Evolutionary conservation across 1,139 yeast genomes (phyloP).

Genomic region (Hyphopichia khmerensis): DNA sequence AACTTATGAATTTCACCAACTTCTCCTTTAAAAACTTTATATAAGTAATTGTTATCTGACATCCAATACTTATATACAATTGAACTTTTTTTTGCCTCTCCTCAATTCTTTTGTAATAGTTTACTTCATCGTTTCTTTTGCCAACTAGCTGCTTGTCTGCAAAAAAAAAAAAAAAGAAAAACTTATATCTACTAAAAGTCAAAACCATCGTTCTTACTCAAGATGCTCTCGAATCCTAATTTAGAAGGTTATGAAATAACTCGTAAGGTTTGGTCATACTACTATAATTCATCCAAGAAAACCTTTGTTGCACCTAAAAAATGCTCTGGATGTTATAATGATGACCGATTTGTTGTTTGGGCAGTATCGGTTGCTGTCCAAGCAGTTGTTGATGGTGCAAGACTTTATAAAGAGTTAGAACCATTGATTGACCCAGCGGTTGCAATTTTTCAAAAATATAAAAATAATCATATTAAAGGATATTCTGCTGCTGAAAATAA

Average conservation of each 20-base stretch:
- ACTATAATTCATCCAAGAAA: slow-evolving; percentile 42
- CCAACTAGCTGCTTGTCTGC: background rate
- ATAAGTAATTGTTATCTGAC: background rate
- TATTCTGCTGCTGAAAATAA: slow-evolving; percentile 59
- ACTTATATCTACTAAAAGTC: background rate
- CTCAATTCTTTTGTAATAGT: background rate
- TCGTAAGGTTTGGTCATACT: slow-evolving; percentile 45
- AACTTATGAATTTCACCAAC: background rate
- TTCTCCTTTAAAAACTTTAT: background rate
- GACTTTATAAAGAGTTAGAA: slow-evolving; percentile 53
- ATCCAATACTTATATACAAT: background rate
- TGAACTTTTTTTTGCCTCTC: background rate
- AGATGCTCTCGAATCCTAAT: slow-evolving; percentile 36
- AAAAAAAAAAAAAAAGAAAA: background rate
- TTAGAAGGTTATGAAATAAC: slow-evolving; percentile 53
- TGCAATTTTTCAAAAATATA: slow-evolving; percentile 50
- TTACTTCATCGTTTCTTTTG: background rate
- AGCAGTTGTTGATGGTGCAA: slow-evolving; percentile 60
- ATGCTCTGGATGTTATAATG: slow-evolving; percentile 52
- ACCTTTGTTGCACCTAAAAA: slow-evolving; percentile 45
- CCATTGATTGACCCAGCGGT: slow-evolving; percentile 59
- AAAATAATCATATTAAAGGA: slow-evolving; percentile 50
- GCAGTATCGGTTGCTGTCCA: slow-evolving; percentile 66
- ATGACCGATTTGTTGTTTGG: slow-evolving; percentile 63
- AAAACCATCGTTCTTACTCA: background rate